A percentile compares a stretch with the other conserved stretches of the same genome.
phyloP scores from a whole-genome alignment of 2,329 filamentous ascomycete genomes.

The Colletotrichum coccodes region DNA sequence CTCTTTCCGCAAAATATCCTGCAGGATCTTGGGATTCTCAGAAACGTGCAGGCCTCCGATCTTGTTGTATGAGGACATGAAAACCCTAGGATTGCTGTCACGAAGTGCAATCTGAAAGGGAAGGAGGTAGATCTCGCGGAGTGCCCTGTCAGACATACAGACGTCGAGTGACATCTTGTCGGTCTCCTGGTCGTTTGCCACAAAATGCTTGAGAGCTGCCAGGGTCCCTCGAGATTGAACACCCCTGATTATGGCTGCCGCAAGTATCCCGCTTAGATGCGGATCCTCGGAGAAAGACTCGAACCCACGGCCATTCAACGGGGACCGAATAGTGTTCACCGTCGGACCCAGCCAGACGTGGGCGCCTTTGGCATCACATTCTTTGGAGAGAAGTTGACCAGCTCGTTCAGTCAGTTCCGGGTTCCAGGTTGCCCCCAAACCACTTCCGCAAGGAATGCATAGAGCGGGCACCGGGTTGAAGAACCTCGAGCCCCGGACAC shows the following conservation, averaged over 20 bases:
- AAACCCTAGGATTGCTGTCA: conserved; percentile 61
- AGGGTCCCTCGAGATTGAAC: conserved; percentile 66
- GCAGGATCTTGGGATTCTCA: conserved; percentile 61
- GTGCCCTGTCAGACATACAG: conserved; percentile 63
- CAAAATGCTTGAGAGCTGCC: conserved; percentile 69
- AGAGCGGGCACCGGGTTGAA: conserved; percentile 70
- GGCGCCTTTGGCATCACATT: conserved; percentile 65
- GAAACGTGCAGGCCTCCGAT: conserved; percentile 66
- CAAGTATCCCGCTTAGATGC: conserved; percentile 63
- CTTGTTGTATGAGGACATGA: conserved; percentile 71
- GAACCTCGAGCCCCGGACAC: conserved; percentile 74
- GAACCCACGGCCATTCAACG: conserved; percentile 69
- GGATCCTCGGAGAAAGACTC: conserved; percentile 69
- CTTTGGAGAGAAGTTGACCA: conserved; percentile 60
- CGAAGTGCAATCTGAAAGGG: conserved; percentile 67
- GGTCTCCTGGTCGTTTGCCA: conserved; percentile 70
- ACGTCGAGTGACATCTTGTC: conserved; percentile 65
- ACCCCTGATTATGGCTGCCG: conserved; percentile 62
- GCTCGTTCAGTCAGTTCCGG: conserved; percentile 59
- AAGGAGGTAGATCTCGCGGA: conserved; percentile 67
- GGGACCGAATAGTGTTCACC: conserved; percentile 70
- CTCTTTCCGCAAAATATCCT: conserved; percentile 62
- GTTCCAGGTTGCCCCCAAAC: conserved; percentile 68
- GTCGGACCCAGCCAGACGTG: conserved; percentile 70
- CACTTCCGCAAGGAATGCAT: conserved; percentile 69